Evolutionary conservation across 176 grass and related monocot genomes (phyloP), one percentile per base, ranked within the genome.

Genomic region (Eleusine coracana): DNA sequence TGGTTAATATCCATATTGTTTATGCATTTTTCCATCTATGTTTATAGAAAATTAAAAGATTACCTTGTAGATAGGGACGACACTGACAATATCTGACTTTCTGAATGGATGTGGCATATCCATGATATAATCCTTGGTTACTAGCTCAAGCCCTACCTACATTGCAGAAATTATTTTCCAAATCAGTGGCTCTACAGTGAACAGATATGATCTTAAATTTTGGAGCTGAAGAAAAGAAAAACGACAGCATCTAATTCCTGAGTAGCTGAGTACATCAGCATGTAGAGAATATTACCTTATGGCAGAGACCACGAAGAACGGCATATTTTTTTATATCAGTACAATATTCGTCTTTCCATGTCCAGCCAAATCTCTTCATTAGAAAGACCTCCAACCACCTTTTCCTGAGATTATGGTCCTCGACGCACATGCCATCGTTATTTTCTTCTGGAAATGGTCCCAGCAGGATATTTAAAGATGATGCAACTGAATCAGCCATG

Each of bases 121-220:
- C 87, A 98, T 92, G 71, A 95, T 87, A 44, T 95, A 98, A 80
- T 98, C 93, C 90, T 90, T 92, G 66, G 96, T 91, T 79, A 93
- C 80, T 70, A 98, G 79, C 89, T 98, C 96, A 85, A 98, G 91
- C 80, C 96, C 96, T 85, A 98, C 96, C 96, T 98, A 90, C 72
- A 91, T 65, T 69, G 64, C 73, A 72, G 54, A 54, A 86, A 13
- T 78, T 67, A 2, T 72, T 37, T 63, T 68, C 72, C 34, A 70
- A 71, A 78, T 76, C 59, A 78, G 9, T 85, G 46, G 73, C 77
- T 82, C 85, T 58, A 69, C 41, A 85, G 28, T 56, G 54, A 83
- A 90, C 25, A 76, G 41, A 55, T 78, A 78, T 6, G 34, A 69
- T 76, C 71, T 50, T 69, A 71, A 72, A 71, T 42, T 8, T 70